phyloP scores from a whole-genome alignment of 2,329 filamentous ascomycete species.

The Penicillium sp. region DNA sequence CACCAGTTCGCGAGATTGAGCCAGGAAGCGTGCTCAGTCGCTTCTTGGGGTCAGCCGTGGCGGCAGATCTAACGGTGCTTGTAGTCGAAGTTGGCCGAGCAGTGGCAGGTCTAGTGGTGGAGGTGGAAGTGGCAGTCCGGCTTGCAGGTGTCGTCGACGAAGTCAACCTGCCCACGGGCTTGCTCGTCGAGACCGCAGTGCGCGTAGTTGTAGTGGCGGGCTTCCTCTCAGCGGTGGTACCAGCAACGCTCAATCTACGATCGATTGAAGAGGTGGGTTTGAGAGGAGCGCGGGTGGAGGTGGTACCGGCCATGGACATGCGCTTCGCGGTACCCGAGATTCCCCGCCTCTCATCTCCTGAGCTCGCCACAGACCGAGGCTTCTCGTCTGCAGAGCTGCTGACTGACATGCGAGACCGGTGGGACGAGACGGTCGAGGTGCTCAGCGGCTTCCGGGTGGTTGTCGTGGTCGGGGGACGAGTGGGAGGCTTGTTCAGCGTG shows the following conservation, averaged over 20 bases:
- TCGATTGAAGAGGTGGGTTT: constrained; percentile 37
- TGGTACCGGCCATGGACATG: constrained; percentile 44
- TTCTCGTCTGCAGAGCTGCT: constrained; percentile 49
- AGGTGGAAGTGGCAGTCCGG: constrained; percentile 28
- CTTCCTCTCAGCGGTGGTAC: constrained; percentile 37
- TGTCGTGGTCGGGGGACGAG: constrained; percentile 40
- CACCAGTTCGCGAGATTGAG: constrained; percentile 30
- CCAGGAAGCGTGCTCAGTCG: constrained; percentile 37
- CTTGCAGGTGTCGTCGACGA: constrained; percentile 27
- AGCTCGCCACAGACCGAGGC: constrained; percentile 42
- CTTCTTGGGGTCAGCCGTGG: constrained; percentile 35
- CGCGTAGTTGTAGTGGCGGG: constrained; percentile 24
- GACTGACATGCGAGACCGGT: constrained; percentile 44
- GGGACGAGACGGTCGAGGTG: constrained; percentile 39
- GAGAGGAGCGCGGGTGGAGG: constrained; percentile 36
- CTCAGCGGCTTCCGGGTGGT: constrained; percentile 39
- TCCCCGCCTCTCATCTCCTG: constrained; percentile 46
- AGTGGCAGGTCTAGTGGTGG: constrained; percentile 16
- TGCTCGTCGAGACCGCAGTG: constrained; percentile 27
- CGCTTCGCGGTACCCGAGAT: constrained; percentile 47
- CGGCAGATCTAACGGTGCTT: constrained; percentile 21
- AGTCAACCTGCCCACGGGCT: constrained; percentile 25
- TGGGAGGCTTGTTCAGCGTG: constrained; percentile 48
- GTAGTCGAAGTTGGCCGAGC: constrained; percentile 28
- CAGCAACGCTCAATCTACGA: constrained; percentile 40